phyloP scores from a whole-genome alignment of 2,329 filamentous ascomycete genomes.

The Aureobasidium sp. region DNA sequence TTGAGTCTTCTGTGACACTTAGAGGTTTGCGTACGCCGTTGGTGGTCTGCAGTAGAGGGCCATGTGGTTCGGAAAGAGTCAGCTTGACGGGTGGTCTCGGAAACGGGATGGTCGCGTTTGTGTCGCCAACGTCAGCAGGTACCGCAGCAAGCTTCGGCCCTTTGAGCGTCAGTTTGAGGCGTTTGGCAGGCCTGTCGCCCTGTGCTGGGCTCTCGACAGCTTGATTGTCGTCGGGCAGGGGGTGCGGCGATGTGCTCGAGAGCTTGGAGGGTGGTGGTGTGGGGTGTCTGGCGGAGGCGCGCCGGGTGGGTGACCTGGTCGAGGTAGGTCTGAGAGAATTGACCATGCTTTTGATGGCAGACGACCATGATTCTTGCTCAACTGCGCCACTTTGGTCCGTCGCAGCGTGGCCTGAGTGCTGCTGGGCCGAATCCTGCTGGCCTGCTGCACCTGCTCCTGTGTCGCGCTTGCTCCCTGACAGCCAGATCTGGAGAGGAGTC shows the following conservation, averaged over 20 bases:
- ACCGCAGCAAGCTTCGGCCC: constrained; percentile 8
- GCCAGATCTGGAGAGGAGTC: constrained; percentile 10
- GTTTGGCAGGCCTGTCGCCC: not conserved
- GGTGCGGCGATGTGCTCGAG: constrained; percentile 1
- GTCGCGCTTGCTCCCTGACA: constrained; percentile 11
- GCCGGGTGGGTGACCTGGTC: constrained; percentile 8
- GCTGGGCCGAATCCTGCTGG: constrained; percentile 1
- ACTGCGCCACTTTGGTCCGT: not conserved
- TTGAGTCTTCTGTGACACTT: constrained; percentile 28
- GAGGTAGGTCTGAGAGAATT: constrained; percentile 13
- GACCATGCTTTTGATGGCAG: constrained; percentile 16
- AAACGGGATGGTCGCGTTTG: constrained; percentile 13
- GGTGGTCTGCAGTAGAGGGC: constrained; percentile 35
- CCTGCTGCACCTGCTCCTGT: not conserved
- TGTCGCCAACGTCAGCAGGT: not conserved
- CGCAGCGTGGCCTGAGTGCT: not conserved
- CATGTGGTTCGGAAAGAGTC: constrained; percentile 38
- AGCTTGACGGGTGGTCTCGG: constrained; percentile 36
- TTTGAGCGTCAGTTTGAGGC: constrained; percentile 14
- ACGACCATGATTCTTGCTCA: constrained; percentile 16
- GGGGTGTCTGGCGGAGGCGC: constrained; percentile 12
- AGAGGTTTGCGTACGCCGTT: constrained; percentile 36
- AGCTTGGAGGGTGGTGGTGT: constrained; percentile 10
- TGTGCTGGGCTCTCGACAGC: not conserved
- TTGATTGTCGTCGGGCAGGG: not conserved